phyloP scores from a whole-genome alignment of 2,329 filamentous ascomycete species.

The Pestalotiopsis sp. region DNA sequence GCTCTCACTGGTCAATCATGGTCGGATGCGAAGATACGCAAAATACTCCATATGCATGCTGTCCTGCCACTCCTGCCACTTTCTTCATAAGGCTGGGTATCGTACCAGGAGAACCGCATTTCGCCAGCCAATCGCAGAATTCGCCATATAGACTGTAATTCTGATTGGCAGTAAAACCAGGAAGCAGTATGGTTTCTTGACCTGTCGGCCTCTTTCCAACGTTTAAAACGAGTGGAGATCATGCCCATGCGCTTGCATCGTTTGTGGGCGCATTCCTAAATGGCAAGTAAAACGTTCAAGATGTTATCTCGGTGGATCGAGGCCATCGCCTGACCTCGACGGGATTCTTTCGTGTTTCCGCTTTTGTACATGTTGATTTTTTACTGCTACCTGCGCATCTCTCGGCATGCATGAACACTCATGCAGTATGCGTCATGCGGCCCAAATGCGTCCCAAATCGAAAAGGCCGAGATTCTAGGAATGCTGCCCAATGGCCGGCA shows the following conservation, averaged over 20 bases:
- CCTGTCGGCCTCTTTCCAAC: constrained; percentile 18
- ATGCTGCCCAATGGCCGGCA: constrained; percentile 26
- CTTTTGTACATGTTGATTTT: not conserved
- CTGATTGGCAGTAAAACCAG: constrained; percentile 26
- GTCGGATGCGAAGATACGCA: constrained; percentile 18
- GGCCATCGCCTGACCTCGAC: not conserved
- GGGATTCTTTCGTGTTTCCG: not conserved
- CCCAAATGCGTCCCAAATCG: constrained; percentile 28
- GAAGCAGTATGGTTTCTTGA: constrained; percentile 14
- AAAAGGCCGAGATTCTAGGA: constrained; percentile 16
- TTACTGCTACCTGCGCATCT: not conserved
- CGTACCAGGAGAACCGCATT: constrained; percentile 10
- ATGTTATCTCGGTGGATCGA: constrained; percentile 3
- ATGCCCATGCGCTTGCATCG: not conserved
- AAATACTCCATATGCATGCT: not conserved
- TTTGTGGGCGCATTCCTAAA: not conserved
- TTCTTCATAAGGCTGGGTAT: constrained; percentile 13
- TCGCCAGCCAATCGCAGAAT: constrained; percentile 26
- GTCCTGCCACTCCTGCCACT: too few species aligned
- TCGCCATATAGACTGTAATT: constrained; percentile 15
- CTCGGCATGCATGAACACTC: constrained; percentile 2
- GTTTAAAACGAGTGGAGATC: constrained; percentile 25
- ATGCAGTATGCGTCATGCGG: constrained; percentile 29
- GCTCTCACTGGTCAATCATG: constrained; percentile 19
- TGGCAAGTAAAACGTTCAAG: not conserved